Evolutionary conservation across 768 basidiomycete species (phyloP).

Genomic region (Trametes cubensis): DNA sequence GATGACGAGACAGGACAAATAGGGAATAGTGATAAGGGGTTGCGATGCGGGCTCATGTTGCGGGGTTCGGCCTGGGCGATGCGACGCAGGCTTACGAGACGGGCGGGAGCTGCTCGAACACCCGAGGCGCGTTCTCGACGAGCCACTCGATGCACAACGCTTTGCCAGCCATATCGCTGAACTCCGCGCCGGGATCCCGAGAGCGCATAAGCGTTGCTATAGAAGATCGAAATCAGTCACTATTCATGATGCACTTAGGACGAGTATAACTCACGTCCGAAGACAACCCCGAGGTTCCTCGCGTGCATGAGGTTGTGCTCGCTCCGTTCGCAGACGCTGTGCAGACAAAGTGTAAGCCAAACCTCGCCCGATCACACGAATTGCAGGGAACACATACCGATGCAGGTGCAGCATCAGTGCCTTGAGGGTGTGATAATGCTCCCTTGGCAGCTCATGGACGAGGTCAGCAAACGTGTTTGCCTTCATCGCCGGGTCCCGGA

Average conservation of each 20-base stretch:
- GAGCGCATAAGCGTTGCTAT: conserved; percentile 94
- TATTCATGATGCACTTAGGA: background rate
- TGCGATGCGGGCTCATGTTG: background rate
- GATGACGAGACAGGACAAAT: background rate
- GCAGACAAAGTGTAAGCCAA: background rate
- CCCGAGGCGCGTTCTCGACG: conserved; percentile 77
- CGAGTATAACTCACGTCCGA: conserved; percentile 78
- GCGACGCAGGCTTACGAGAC: background rate
- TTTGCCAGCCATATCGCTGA: conserved; percentile 97
- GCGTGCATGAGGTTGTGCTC: conserved; percentile 91
- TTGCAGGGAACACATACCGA: conserved; percentile 52
- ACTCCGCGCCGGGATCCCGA: conserved; percentile 82
- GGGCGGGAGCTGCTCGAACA: conserved; percentile 41
- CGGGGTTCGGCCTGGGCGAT: too few species aligned
- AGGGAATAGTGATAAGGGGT: conserved; percentile 2
- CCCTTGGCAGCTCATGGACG: conserved; percentile 76
- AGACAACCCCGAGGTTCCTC: conserved; percentile 94
- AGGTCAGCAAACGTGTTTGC: conserved; percentile 63
- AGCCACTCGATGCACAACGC: conserved; percentile 93
- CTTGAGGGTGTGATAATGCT: conserved; percentile 86
- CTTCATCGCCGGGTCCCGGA: conserved; percentile 65
- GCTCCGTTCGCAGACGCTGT: conserved; percentile 62
- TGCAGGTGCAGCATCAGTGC: conserved; percentile 86
- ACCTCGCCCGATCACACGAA: background rate
- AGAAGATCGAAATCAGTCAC: background rate